A percentile compares a stretch with the other conserved stretches of the same genome.
phyloP scores from a whole-genome alignment of 805 yeast species.

The Saccharomycopsis sp. region DNA sequence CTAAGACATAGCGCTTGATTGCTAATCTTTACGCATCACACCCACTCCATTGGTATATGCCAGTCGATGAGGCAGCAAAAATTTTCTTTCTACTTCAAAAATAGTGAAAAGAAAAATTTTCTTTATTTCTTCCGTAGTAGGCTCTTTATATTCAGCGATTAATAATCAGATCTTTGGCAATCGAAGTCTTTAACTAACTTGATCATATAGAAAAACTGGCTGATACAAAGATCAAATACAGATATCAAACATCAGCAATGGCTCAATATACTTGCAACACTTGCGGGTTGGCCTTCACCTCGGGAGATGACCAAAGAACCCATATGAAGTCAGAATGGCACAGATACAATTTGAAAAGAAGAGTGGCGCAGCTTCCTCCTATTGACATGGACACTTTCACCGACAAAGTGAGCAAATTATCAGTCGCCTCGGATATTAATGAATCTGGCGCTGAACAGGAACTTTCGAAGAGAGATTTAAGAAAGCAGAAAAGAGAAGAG shows the following conservation, averaged over 20 bases:
- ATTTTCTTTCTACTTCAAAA: too few species aligned
- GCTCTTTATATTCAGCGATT: too few species aligned
- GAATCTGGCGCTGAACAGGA: constrained; percentile 11
- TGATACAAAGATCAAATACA: neutral
- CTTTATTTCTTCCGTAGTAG: neutral
- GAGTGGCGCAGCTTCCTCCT: constrained; percentile 83
- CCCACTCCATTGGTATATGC: neutral
- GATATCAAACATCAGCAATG: constrained; percentile 14
- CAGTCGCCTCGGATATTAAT: constrained; percentile 22
- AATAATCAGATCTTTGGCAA: neutral
- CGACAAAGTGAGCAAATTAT: constrained; percentile 47
- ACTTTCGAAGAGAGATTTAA: constrained; percentile 35
- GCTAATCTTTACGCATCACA: neutral
- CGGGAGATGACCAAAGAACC: constrained; percentile 70
- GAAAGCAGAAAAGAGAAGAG: constrained; percentile 38
- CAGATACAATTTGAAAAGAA: constrained; percentile 87
- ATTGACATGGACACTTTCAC: constrained; percentile 61
- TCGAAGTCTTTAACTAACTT: neutral
- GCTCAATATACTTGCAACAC: constrained; percentile 69
- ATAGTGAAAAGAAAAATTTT: neutral
- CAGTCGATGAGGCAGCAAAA: neutral
- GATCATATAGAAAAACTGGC: neutral
- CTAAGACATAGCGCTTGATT: too few species aligned
- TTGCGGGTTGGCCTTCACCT: constrained; percentile 71
- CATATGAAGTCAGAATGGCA: constrained; percentile 99